phyloP scores from a whole-genome alignment of 257 asterid species.

The Solanum medicagineum region DNA sequence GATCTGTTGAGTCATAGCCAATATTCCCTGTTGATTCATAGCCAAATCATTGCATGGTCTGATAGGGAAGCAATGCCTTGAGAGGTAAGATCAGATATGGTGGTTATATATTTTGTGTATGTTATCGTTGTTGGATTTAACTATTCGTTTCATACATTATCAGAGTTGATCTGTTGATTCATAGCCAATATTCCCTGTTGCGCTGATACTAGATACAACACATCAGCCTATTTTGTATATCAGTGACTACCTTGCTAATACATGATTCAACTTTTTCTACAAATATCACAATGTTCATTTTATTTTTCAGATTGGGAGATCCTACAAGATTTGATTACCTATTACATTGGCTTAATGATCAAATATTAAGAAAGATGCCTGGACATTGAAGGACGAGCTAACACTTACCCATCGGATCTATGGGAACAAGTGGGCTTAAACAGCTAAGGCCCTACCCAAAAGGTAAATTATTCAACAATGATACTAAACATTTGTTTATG shows the following conservation, averaged over 20 bases:
- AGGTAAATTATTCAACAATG: constrained; percentile 33
- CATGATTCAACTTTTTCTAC: background rate
- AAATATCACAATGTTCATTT: background rate
- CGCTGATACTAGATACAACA: background rate
- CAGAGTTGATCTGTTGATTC: background rate
- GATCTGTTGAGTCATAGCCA: background rate
- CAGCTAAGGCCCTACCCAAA: constrained; percentile 89
- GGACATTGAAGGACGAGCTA: constrained; percentile 91
- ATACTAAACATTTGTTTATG: background rate
- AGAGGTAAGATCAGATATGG: constrained; percentile 43
- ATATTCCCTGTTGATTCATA: too few species aligned
- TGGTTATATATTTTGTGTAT: background rate
- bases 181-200: background rate
- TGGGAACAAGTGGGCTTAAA: constrained; percentile 99
- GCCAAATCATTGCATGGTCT: too few species aligned
- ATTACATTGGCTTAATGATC: background rate
- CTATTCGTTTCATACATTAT: too few species aligned
- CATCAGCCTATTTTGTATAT: background rate
- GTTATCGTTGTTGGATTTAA: background rate
- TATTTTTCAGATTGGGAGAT: background rate
- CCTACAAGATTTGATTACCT: background rate
- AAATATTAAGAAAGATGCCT: constrained; percentile 79
- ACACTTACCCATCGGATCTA: constrained; percentile 48
- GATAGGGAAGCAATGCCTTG: constrained; percentile 77
- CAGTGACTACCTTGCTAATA: background rate